phyloP scores from a whole-genome alignment of 1,139 yeast species.

The Diutina sp. region DNA sequence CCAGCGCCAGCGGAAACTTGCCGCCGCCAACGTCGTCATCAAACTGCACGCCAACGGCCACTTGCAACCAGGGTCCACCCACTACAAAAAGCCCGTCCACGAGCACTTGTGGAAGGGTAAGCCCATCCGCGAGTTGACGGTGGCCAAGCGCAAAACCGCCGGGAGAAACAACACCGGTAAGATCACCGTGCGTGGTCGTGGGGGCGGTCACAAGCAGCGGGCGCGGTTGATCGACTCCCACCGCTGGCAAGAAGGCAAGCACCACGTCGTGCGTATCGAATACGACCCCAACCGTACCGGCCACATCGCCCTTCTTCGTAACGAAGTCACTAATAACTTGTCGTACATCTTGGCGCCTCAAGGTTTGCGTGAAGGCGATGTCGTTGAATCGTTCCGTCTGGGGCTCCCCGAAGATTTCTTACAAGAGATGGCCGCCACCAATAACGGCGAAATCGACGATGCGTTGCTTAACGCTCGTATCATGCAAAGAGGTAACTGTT shows the following conservation, averaged over 20 bases:
- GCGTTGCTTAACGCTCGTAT: conserved; percentile 82
- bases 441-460: conserved; percentile 79
- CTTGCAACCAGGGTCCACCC: conserved; percentile 77
- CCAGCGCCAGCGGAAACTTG: conserved; percentile 60
- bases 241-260: conserved; percentile 57
- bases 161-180: conserved; percentile 89
- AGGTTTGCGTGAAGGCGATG: conserved; percentile 87
- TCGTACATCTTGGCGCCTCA: conserved; percentile 85
- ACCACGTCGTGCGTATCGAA: conserved; percentile 77
- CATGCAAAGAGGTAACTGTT: conserved; percentile 87
- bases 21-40: conserved; percentile 58
- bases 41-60: conserved; percentile 61
- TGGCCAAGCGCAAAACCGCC: conserved; percentile 58
- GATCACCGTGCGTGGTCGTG: conserved; percentile 87
- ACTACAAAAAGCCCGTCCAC: conserved; percentile 82
- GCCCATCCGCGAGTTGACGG: conserved; percentile 68
- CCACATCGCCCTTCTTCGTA: conserved; percentile 78
- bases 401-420: conserved; percentile 78
- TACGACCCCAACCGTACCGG: conserved; percentile 94
- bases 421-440: conserved; percentile 46
- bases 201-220: conserved; percentile 93
- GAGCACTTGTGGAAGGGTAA: conserved; percentile 78
- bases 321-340: conserved; percentile 45
- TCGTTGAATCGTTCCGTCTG: conserved; percentile 73
- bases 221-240: conserved; percentile 70